Base-by-base conservation (phyloP, 2,329 filamentous ascomycete species). In the Aspergillus flavus region DNA sequence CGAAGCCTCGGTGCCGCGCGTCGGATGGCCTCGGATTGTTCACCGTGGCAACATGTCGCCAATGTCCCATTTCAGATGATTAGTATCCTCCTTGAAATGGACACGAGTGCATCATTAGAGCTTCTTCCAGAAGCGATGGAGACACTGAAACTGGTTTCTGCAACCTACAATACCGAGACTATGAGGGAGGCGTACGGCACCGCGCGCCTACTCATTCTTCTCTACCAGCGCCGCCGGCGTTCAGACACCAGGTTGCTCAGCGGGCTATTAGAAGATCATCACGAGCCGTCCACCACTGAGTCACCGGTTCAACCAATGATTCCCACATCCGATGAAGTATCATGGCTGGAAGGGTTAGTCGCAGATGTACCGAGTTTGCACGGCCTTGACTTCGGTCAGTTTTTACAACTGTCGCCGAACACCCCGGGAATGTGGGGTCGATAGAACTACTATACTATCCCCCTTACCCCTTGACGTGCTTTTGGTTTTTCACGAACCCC, bases 21-120 rank as follows among this genome's bases (percentile, higher is more conserved):
- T 2, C 71, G 68, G 2, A 81, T 86, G 71, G 71, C 82, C 0
- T 73, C 75, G 2, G 72, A 73, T 28, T 76, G 79, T 16, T 75
- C 76, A 1, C 85, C 85, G 0, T 88, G 85, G 85, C 85, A 87
- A 66, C 85, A 87, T 58, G 80, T 85, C 46, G 83, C 83, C 28
- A 86, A 87, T 54, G 82, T 87, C 0, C 85, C 85, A 0, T 87
- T 87, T 58, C 85, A 87, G 45, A 82, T 84, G 2, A 80, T 86
- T 21, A 86, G 84, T 61, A 75, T 85, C 0, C 74, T 87, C 9
- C 78, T 87, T 1, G 83, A 82, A 0, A 82, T 87, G 64, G 85
- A 87, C 61, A 85, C 79, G 0, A 75, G 77, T 0, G 76, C 83
- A 2, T 82, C 83, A 0, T 76, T 86, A 0, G 74, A 78, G 0